A percentile compares a stretch with the other conserved stretches of the same genome.
These are phyloP conservation scores for Zygnema circumcarinatum DNA, from an alignment of 139 green algal species.

Conservation along the genomic window DNA sequence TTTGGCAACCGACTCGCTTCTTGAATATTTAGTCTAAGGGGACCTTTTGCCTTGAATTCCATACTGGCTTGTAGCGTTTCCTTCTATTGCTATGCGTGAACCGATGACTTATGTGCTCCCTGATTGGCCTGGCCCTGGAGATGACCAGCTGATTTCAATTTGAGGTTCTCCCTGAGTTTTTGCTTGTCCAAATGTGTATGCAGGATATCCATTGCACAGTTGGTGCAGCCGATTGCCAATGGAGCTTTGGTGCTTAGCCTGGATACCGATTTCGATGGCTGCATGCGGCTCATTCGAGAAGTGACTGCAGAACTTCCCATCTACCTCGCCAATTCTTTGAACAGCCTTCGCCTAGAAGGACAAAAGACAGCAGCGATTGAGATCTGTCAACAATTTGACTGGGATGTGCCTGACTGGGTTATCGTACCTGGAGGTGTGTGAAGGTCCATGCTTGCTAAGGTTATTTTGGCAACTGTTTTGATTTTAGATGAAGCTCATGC, in stretches of 20 bases:
- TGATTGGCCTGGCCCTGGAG: no score
- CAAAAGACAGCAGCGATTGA: slow-evolving; percentile 99
- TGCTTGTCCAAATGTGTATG: no score
- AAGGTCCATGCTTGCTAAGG: background rate
- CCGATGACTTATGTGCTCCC: no score
- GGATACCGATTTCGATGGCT: slow-evolving; percentile 99
- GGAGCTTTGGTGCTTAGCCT: slow-evolving; percentile 96
- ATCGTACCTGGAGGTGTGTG: slow-evolving; percentile 97
- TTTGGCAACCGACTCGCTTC: no score
- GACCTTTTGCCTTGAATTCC: no score
- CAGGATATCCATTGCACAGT: slow-evolving; percentile 80
- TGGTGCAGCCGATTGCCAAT: slow-evolving; percentile 99
- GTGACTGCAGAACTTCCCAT: slow-evolving; percentile 94
- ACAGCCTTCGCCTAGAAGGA: slow-evolving; percentile 95
- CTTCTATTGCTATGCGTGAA: no score
- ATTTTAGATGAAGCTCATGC: no score
- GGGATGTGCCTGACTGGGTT: slow-evolving; percentile 97
- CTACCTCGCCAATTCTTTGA: slow-evolving; percentile 99
- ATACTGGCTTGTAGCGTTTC: no score
- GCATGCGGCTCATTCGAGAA: slow-evolving; percentile 96
- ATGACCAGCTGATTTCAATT: no score
- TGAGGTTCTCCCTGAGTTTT: no score
- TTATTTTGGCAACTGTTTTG: slow-evolving; percentile 3
- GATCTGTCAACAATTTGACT: slow-evolving; percentile 99
- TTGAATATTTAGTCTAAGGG: no score